phyloP scores from a whole-genome alignment of 2,329 filamentous ascomycete species.

The Aspergillus pseudoviridinutans region DNA sequence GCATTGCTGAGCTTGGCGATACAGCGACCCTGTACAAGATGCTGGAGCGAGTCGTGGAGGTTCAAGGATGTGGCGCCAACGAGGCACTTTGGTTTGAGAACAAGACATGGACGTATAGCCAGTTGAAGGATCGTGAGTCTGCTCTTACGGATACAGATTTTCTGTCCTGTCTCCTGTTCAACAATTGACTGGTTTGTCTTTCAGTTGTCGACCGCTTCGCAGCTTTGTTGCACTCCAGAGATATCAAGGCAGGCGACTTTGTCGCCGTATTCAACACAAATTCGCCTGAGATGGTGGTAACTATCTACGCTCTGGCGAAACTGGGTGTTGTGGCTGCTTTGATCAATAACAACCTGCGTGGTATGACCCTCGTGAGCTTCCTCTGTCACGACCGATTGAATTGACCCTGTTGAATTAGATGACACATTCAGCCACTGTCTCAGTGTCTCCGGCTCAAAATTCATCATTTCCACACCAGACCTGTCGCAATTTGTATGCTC shows the following conservation, averaged over 20 bases:
- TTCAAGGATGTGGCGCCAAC: conserved; percentile 33
- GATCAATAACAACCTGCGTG: conserved; percentile 46
- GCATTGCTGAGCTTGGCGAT: conserved; percentile 37
- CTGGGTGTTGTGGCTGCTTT: conserved; percentile 44
- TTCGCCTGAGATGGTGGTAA: conserved; percentile 48
- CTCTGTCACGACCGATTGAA: neutral
- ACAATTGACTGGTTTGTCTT: conserved; percentile 2
- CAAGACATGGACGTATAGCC: conserved; percentile 45
- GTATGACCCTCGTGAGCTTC: conserved; percentile 22
- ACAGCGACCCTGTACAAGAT: conserved; percentile 41
- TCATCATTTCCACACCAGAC: conserved; percentile 45
- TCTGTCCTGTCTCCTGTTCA: conserved; percentile 3
- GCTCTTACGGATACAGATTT: neutral
- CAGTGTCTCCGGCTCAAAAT: conserved; percentile 38
- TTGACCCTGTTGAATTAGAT: conserved; percentile 22
- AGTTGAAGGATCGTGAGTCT: conserved; percentile 41
- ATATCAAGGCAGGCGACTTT: conserved; percentile 37
- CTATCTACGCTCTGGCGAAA: conserved; percentile 44
- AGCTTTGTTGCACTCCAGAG: conserved; percentile 37
- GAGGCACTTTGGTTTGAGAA: conserved; percentile 50
- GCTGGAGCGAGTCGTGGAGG: conserved; percentile 39
- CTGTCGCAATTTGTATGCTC: conserved; percentile 33
- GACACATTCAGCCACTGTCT: conserved; percentile 46
- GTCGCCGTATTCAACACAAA: conserved; percentile 48
- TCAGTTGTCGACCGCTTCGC: conserved; percentile 44